phyloP scores from a whole-genome alignment of 352 stramenopile species.

The Phytophthora litchii region DNA sequence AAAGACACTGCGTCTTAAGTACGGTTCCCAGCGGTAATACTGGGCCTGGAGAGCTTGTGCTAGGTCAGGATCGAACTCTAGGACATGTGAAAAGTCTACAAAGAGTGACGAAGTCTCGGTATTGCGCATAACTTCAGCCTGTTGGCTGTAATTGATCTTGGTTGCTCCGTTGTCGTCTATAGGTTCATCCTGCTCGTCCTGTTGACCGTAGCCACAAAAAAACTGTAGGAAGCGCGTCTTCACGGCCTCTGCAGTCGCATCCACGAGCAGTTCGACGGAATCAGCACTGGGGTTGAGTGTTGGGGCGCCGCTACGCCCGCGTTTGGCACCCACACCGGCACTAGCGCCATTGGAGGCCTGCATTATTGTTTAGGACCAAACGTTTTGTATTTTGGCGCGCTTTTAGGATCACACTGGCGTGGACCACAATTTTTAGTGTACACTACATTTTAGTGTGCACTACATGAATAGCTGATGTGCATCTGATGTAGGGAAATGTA shows the following conservation, averaged over 20 bases:
- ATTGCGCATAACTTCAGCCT: slow-evolving; percentile 87
- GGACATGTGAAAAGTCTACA: slow-evolving; percentile 85
- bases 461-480: too few species aligned
- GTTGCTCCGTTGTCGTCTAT: slow-evolving; percentile 10
- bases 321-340: slow-evolving; percentile 38
- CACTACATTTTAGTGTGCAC: too few species aligned
- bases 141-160: slow-evolving; percentile 83
- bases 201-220: slow-evolving; percentile 75
- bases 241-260: slow-evolving; percentile 80
- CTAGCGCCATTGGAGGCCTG: slow-evolving; percentile 13
- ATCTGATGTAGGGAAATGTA: too few species aligned
- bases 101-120: slow-evolving; percentile 89
- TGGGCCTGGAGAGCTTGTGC: slow-evolving; percentile 84
- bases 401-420: too few species aligned
- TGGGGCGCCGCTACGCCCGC: slow-evolving; percentile 42
- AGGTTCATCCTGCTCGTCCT: slow-evolving; percentile 28
- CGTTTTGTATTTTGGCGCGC: too few species aligned
- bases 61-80: slow-evolving; percentile 84
- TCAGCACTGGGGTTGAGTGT: slow-evolving; percentile 43
- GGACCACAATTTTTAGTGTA: too few species aligned
- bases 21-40: slow-evolving; percentile 88
- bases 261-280: slow-evolving; percentile 65
- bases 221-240: slow-evolving; percentile 88
- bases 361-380: slow-evolving; percentile 10
- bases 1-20: slow-evolving; percentile 72